Evolutionary conservation across 2,329 filamentous ascomycete species (phyloP).

Genomic region (Reticulascus tulasneorum): DNA sequence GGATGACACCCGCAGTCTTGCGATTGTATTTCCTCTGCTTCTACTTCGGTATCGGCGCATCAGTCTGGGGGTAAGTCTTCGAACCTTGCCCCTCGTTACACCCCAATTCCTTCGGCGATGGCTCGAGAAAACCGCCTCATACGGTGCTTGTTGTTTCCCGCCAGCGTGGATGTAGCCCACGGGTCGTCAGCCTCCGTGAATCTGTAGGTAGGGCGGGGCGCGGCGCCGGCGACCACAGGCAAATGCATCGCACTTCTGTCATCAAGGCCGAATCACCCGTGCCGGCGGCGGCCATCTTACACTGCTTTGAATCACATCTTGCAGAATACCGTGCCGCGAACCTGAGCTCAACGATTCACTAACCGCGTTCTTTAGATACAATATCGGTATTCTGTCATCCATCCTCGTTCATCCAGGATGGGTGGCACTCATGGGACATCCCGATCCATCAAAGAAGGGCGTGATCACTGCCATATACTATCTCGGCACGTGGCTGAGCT

Average conservation of each 20-base stretch:
- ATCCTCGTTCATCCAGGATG: slow-evolving; percentile 55
- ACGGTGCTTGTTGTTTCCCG: too few relatives aligned
- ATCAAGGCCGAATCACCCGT: too few relatives aligned
- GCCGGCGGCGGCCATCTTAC: too few relatives aligned
- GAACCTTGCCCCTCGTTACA: background rate
- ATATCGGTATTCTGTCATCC: slow-evolving; percentile 53
- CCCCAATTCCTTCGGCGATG: too few relatives aligned
- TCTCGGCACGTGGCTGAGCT: slow-evolving; percentile 51
- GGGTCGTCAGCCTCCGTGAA: too few relatives aligned
- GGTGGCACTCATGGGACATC: slow-evolving; percentile 39
- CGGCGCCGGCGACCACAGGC: too few relatives aligned
- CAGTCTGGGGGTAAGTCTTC: slow-evolving; percentile 48
- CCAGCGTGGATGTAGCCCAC: too few relatives aligned
- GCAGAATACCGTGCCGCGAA: background rate
- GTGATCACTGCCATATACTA: slow-evolving; percentile 56
- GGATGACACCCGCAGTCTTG: slow-evolving; percentile 20
- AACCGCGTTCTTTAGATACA: slow-evolving; percentile 44
- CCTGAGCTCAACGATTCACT: background rate
- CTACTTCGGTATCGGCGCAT: slow-evolving; percentile 53
- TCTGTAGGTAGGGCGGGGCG: too few relatives aligned
- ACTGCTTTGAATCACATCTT: background rate
- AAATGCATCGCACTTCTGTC: too few relatives aligned
- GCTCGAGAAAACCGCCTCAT: too few relatives aligned
- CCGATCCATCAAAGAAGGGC: slow-evolving; percentile 41
- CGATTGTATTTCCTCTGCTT: slow-evolving; percentile 44